Conservation (phyloP, 1,139 yeast genomes). For the Pneumocystis murina region DNA sequence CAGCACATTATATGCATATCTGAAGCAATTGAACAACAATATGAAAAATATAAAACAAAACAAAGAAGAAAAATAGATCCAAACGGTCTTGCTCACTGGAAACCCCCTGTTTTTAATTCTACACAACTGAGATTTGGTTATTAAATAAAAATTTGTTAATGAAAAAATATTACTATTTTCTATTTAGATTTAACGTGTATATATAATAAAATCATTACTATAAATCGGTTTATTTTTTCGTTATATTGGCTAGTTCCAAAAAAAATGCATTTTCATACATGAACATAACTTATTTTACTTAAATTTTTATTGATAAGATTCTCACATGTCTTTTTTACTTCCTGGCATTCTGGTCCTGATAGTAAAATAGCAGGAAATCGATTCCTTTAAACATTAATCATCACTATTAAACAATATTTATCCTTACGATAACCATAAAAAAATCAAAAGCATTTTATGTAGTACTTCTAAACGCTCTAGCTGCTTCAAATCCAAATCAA, state of each 20-base stretch:
- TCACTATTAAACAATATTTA: background rate
- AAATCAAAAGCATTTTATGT: constrained; percentile 55
- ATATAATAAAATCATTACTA: too few relatives aligned
- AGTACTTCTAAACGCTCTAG: constrained; percentile 48
- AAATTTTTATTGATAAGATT: background rate
- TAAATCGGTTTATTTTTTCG: too few relatives aligned
- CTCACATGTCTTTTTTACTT: background rate
- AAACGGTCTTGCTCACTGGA: constrained; percentile 53
- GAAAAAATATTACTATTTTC: too few relatives aligned
- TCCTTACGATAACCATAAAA: constrained; percentile 64
- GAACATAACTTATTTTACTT: background rate
- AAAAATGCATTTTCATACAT: background rate
- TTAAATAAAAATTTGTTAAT: constrained; percentile 28
- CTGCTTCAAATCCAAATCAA: constrained; percentile 14
- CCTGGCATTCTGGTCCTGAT: background rate
- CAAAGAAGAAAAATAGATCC: constrained; percentile 59
- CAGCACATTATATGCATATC: constrained; percentile 88
- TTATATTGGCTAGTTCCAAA: too few relatives aligned
- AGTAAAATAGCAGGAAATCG: background rate
- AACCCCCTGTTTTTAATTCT: constrained; percentile 92
- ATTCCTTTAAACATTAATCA: background rate
- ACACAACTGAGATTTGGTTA: constrained; percentile 92
- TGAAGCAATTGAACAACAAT: constrained; percentile 62
- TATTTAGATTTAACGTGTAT: too few relatives aligned
- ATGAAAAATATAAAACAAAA: constrained; percentile 58